A percentile compares a stretch with the other conserved stretches of the same genome.
phyloP scores from a whole-genome alignment of 2,329 filamentous ascomycete species.

The Myriosclerotinia curreyana region DNA sequence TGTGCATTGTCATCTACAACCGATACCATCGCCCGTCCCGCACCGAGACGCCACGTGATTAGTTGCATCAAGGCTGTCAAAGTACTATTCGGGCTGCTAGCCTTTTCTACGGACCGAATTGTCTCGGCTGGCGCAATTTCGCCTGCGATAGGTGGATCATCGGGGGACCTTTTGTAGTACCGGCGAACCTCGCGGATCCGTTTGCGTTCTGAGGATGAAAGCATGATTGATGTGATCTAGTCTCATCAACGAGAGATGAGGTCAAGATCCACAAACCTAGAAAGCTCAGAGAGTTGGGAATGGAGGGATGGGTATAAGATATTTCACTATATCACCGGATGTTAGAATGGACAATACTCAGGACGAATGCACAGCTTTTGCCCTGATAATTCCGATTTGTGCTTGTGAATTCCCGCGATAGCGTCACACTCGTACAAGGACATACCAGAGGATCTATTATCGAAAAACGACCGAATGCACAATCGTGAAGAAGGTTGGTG shows the following conservation, averaged over 20 bases:
- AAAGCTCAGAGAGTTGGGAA: background rate
- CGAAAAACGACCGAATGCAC: constrained; percentile 2
- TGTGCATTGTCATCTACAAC: constrained; percentile 41
- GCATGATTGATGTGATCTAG: background rate
- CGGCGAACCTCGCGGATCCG: constrained; percentile 21
- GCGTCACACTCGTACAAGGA: constrained; percentile 3
- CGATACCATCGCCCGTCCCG: constrained; percentile 46
- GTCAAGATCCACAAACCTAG: background rate
- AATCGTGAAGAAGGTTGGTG: background rate
- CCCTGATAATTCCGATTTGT: constrained; percentile 5
- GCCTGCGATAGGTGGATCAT: constrained; percentile 10
- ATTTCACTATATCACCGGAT: constrained; percentile 3
- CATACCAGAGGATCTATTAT: constrained; percentile 6
- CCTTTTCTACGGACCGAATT: constrained; percentile 8
- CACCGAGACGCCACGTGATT: constrained; percentile 46
- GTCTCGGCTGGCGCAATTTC: background rate
- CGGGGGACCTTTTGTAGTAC: constrained; percentile 18
- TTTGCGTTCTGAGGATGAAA: constrained; percentile 14
- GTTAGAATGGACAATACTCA: background rate
- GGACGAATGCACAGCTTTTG: background rate
- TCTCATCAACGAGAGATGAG: background rate
- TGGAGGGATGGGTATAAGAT: background rate
- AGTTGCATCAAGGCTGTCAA: constrained; percentile 47
- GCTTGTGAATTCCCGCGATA: background rate
- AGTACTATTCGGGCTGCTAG: constrained; percentile 40